phyloP scores from a whole-genome alignment of 2,329 filamentous ascomycete species.

The Fusarium nurragi region DNA sequence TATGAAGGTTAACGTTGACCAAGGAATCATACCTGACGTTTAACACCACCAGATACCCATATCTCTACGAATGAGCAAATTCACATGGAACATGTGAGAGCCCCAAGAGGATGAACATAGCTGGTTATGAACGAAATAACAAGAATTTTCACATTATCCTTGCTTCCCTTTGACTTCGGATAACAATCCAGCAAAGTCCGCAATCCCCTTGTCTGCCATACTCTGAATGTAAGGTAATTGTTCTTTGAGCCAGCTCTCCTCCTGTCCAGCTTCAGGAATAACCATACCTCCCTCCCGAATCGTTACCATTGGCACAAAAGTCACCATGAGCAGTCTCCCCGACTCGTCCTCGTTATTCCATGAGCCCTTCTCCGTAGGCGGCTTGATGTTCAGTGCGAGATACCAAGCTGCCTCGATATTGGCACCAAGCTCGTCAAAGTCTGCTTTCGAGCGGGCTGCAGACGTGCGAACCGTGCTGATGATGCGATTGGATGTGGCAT shows the following conservation, averaged over 20 bases:
- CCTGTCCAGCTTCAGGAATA: slow-evolving; percentile 32
- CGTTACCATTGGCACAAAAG: slow-evolving; percentile 27
- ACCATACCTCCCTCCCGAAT: slow-evolving; percentile 33
- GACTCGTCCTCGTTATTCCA: slow-evolving; percentile 10
- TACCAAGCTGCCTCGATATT: slow-evolving; percentile 30
- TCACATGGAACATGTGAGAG: no score
- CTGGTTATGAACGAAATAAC: no score
- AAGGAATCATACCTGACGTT: no score
- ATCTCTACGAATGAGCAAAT: no score
- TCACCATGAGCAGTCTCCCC: slow-evolving; percentile 23
- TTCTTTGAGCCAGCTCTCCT: slow-evolving; percentile 22
- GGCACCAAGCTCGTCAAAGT: slow-evolving; percentile 24
- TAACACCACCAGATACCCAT: no score
- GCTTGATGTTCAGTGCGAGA: not conserved
- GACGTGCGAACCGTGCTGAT: slow-evolving; percentile 31
- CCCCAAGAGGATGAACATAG: no score
- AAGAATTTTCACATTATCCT: not conserved
- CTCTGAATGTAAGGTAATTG: slow-evolving; percentile 22
- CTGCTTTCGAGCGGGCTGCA: not conserved
- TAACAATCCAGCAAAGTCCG: slow-evolving; percentile 13
- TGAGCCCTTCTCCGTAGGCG: not conserved
- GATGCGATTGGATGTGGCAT: slow-evolving; percentile 20
- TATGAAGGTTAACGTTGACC: no score
- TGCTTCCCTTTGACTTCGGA: not conserved
- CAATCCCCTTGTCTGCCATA: slow-evolving; percentile 21